phyloP scores from a whole-genome alignment of 768 basidiomycete species.

The Crassisporium funariophilum region DNA sequence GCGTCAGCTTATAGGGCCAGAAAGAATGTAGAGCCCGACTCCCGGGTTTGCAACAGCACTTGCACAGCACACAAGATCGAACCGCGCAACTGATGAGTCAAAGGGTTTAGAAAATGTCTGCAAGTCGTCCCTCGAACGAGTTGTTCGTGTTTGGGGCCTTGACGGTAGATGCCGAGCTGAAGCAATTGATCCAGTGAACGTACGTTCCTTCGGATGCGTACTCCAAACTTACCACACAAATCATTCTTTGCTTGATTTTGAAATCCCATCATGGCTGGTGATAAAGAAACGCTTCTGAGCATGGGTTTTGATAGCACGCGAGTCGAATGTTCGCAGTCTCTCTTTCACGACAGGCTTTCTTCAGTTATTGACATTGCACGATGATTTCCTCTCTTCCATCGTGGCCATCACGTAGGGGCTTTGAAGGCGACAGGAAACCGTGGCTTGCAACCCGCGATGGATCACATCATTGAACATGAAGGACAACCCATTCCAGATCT shows the following conservation, averaged over 20 bases:
- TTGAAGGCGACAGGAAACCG: constrained; percentile 79
- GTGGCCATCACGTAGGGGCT: too few relatives aligned
- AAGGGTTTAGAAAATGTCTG: too few relatives aligned
- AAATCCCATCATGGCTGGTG: constrained; percentile 48
- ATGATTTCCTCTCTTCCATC: constrained; percentile 1
- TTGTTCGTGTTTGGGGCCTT: too few relatives aligned
- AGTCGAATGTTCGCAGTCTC: constrained; percentile 71
- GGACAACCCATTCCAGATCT: constrained; percentile 74
- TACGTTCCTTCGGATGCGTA: too few relatives aligned
- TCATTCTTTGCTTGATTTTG: neutral
- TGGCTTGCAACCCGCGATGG: constrained; percentile 91
- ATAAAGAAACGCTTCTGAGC: constrained; percentile 72
- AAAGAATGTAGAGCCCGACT: too few relatives aligned
- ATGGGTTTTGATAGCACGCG: constrained; percentile 89
- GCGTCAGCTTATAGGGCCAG: too few relatives aligned
- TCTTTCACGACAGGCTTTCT: neutral
- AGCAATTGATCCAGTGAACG: too few relatives aligned
- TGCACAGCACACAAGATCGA: too few relatives aligned
- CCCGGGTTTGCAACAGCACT: too few relatives aligned
- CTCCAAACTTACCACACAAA: neutral
- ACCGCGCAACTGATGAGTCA: too few relatives aligned
- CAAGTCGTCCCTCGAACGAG: too few relatives aligned
- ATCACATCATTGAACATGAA: constrained; percentile 83
- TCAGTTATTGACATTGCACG: constrained; percentile 13
- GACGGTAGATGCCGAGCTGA: too few relatives aligned